A percentile compares a stretch with the other conserved stretches of the same genome.
Conservation (phyloP, 768 basidiomycete genomes). For the Lentinula boryana region DNA sequence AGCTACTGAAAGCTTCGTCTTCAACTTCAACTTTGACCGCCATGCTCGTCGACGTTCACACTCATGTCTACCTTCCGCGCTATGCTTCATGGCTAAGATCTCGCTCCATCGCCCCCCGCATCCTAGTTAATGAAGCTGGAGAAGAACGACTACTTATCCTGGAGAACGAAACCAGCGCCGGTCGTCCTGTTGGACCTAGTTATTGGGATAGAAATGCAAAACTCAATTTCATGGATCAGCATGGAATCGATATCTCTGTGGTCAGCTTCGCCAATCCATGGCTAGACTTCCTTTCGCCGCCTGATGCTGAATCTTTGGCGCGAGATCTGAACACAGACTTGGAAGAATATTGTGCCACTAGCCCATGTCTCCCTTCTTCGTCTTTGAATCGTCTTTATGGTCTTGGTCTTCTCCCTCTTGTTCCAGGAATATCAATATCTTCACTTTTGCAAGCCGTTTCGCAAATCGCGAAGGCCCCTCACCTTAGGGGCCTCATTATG, state of each 20-base stretch:
- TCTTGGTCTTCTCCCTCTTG: constrained; percentile 83
- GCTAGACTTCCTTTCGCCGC: constrained; percentile 78
- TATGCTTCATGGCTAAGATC: constrained; percentile 68
- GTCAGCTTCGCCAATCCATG: constrained; percentile 88
- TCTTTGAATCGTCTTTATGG: constrained; percentile 68
- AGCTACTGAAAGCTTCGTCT: background rate
- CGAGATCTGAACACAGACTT: constrained; percentile 68
- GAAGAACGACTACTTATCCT: constrained; percentile 76
- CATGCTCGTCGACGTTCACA: constrained; percentile 72
- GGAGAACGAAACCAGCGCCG: constrained; percentile 73
- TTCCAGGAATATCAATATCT: constrained; percentile 50
- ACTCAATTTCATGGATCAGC: constrained; percentile 78
- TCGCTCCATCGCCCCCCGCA: constrained; percentile 61
- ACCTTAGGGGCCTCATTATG: constrained; percentile 75
- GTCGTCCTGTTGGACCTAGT: constrained; percentile 77
- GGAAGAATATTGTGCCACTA: constrained; percentile 70
- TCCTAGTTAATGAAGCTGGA: constrained; percentile 42
- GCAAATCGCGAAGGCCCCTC: constrained; percentile 59
- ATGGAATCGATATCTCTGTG: constrained; percentile 76
- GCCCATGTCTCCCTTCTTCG: constrained; percentile 35
- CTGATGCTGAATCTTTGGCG: constrained; percentile 60
- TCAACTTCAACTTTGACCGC: background rate
- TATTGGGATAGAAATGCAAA: constrained; percentile 82
- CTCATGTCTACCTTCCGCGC: constrained; percentile 78
- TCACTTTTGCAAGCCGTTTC: constrained; percentile 59